Conservation (phyloP, 1,284 basidiomycete genomes). For the Rhodotorula mucilaginosa region DNA sequence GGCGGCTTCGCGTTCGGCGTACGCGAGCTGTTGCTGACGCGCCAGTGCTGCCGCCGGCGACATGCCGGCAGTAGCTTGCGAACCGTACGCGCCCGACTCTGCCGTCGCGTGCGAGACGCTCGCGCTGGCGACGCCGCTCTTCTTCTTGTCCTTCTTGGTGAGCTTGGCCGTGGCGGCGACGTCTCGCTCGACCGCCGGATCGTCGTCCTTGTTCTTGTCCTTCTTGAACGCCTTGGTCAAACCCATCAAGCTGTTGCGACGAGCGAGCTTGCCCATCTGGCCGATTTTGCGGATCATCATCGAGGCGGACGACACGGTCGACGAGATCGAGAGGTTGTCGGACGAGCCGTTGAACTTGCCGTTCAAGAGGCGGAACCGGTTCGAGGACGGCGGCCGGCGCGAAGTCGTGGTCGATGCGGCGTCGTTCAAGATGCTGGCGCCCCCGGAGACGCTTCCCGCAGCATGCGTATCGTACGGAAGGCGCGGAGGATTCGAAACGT, state of each 20-base stretch:
- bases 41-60: conserved; percentile 90
- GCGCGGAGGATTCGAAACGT: conserved; percentile 6
- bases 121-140: conserved; percentile 67
- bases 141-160: conserved; percentile 52
- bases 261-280: conserved; percentile 62
- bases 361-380: conserved; percentile 65
- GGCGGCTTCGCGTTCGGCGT: conserved; percentile 64
- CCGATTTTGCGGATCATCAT: conserved; percentile 98
- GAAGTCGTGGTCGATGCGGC: conserved; percentile 21
- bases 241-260: conserved; percentile 35
- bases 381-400: conserved; percentile 15
- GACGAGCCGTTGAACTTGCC: conserved; percentile 87
- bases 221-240: conserved; percentile 65
- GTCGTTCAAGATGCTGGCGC: conserved; percentile 13
- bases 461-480: conserved; percentile 10
- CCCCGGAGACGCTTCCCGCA: conserved; percentile 3
- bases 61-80: conserved; percentile 60
- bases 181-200: conserved; percentile 45
- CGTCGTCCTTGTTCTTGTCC: conserved; percentile 62
- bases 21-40: conserved; percentile 63
- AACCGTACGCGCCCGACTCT: conserved; percentile 64
- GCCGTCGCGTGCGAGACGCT: conserved; percentile 79
- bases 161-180: conserved; percentile 21
- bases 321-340: conserved; percentile 94
- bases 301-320: conserved; percentile 92